Evolutionary conservation across 2,329 filamentous ascomycete genomes (phyloP), one percentile per base, ranked within the genome.

Genomic region (Pyrenochaeta sp.): DNA sequence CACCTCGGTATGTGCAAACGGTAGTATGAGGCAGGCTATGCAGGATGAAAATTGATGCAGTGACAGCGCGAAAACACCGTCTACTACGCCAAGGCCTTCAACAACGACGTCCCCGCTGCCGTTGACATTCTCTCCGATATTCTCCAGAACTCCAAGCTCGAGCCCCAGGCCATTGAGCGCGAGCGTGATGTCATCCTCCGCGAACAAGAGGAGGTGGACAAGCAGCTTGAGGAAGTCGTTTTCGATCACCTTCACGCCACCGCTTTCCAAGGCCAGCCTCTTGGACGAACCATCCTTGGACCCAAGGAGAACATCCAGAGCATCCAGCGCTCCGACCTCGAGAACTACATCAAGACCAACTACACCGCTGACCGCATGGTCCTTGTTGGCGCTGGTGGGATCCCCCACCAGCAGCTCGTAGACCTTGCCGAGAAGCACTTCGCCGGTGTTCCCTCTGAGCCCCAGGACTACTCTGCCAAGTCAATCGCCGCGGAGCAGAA

Each of bases 351-450:
- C 86, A 97, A 96, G 86, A 95, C 87, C 82, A 99, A 99, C 87
- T 99, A 99, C 86, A 97, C 93, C 54, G 94, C 95, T 65, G 95
- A 99, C 83, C 93, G 96, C 79, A 99, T 99, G 94, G 94, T 99
- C 64, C 90, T 99, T 42, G 95, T 97, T 68, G 93, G 93, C 76
- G 89, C 95, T 65, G 95, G 95, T 79, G 95, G 95, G 71, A 85
- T 99, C 63, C 92, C 94, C 65, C 95, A 99, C 81, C 86, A 93
- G 76, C 85, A 97, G 82, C 89, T 99, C 58, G 95, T 99, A 72
- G 89, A 94, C 75, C 88, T 99, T 65, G 95, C 95, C 67, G 94
- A 99, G 84, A 91, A 97, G 86, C 86, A 98, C 86, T 98, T 99
- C 79, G 83, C 88, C 72, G 81, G 82, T 64, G 85, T 99, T 63